Evolutionary conservation across 2,329 filamentous ascomycete genomes (phyloP), one percentile per base, ranked within the genome.

Genomic region (Arthrobotrys pseudoclavata): DNA sequence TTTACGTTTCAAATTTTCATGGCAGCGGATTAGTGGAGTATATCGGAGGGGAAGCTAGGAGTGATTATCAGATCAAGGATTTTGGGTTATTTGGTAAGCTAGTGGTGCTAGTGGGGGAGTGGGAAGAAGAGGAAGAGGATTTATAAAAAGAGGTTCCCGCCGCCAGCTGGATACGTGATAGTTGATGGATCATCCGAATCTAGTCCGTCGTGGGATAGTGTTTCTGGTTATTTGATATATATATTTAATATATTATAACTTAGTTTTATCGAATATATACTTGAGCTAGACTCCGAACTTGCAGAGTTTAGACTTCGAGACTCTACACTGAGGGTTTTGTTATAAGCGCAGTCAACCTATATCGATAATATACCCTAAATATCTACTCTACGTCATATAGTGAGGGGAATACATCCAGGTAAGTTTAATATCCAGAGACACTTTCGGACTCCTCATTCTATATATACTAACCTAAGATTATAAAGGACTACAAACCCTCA

Each of bases 71-170:
- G 26, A 63, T 47, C 60, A 20, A 63, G 7, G 57, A 4, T 42
- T 29, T 31, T 7, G 15, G 31, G 37, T 40, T 37, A 13, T 7
- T 57, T 57, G n/a, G 52, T 37, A 57, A 57, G 18, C 52, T 37
- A 60, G 31, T 6, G 22, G 12, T 3, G n/a, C 4, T 50, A 24
- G 47, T 15, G 22, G 47, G n/a, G 5, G 26, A 50, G 47, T 5
- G 22, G 47, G 18, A 20, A 22, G 9, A 29, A 4, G 10, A 22
- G n/a, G 18, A n/a, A 47, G 15, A 47, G 4, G 24, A 18, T 45
- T 63, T 63, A 63, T 63, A 63, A 63, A 62, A 48, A 15, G 60
- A 48, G n/a, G 60, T 20, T 40, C 60, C 24, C 60, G 60, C 60
- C 31, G 60, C 26, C 42, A 45, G 24, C 60, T 63, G 26, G 13